Base-by-base conservation (phyloP, 192 early-diverging fungal species). In the Coemansia sp. region DNA sequence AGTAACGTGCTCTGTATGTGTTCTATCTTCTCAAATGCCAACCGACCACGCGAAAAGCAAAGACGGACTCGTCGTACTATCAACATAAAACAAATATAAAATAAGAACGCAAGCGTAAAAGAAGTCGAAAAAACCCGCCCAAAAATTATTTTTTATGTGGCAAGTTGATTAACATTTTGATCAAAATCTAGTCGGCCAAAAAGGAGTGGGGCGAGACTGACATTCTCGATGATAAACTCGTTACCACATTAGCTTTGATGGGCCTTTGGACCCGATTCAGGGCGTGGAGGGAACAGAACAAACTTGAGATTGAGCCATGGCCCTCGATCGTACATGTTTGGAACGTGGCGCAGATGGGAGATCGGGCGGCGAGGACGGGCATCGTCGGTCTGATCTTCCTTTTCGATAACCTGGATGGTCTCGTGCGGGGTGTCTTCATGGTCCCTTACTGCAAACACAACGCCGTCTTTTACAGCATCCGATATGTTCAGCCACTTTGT, bases 401-500 rank as follows among this genome's bases (percentile, higher is more conserved):
- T 65, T 55, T 82, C 79, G 55, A 82, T 65, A 5, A 76, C 53
- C 23, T 68, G 59, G 12, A 68, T 52, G 14, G 24, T 55, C 51
- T 56, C 55, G 57, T 48, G 35, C 43, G 32, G 12, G 12, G 60
- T 51, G n/a, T 29, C 45, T 2, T 53, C 67, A 10, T 24, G 17
- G 6, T 57, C 35, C 19, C 37, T 19, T 11, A 77, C 60, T 3
- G 59, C 65, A 76, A 76, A 82, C 19, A 76, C 62, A 0, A 82
- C 79, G 15, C 63, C 67, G 59, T 82, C 79, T 11, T 55, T 52
- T 32, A 82, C 61, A n/a, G 73, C 79, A 5, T 68, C 70, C 15
- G 58, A 65, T 37, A 82, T 60, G 21, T 64, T 82, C 19, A 72
- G 57, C 79, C 79, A 82, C 69, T 82, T 82, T 23, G 62, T 19